Base-by-base conservation (phyloP, 1,284 basidiomycete species). In the Cutaneotrichosporon curvatum region DNA sequence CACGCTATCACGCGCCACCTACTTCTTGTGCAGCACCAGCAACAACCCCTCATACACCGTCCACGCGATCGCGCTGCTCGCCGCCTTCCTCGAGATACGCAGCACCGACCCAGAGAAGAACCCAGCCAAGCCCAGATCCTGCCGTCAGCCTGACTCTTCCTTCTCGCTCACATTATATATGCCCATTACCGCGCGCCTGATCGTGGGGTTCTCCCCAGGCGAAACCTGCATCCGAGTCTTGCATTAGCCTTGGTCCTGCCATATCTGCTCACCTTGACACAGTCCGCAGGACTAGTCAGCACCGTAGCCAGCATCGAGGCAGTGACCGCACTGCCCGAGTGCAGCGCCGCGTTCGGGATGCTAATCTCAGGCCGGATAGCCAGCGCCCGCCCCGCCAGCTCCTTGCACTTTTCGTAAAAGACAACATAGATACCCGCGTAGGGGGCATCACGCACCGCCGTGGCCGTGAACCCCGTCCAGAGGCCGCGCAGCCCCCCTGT, bases 391-490 rank as follows among this genome's bases (percentile, higher is more conserved):
- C 46, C 46, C 18, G 80, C 73, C 54, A 86, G 77, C 34, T 76
- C 76, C 65, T 92, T 92, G 55, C 84, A 79, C 37, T 80, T 79
- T 68, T 96, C 94, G 67, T 99, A 98, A 43, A 85, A 81, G 1
- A 91, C 81, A 16, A 97, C 78, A 59, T 96, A 99, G 8, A 98
- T 68, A 0, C 94, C 94, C 0, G 94, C 92, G 61, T 96, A 94
- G 0, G 94, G 95, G 2, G 94, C 94, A 65, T 98, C 94, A 31
- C 94, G 79, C 19, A 94, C 74, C 0, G 90, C 87, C 1, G 91
- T 92, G 0, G 92, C 89, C 25, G 87, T 70, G 61, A 95, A 87
- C 0, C 92, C 94, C 46, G 87, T 82, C 64, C 92, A 83, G 25
- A 95, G 76, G 50, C 90, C 91, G 30, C 81, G 78, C 2, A 87